A percentile compares a stretch with the other conserved stretches of the same genome.
Conservation (phyloP, 495 filamentous ascomycete species). For the Paragyromitra xinjiangensis region DNA sequence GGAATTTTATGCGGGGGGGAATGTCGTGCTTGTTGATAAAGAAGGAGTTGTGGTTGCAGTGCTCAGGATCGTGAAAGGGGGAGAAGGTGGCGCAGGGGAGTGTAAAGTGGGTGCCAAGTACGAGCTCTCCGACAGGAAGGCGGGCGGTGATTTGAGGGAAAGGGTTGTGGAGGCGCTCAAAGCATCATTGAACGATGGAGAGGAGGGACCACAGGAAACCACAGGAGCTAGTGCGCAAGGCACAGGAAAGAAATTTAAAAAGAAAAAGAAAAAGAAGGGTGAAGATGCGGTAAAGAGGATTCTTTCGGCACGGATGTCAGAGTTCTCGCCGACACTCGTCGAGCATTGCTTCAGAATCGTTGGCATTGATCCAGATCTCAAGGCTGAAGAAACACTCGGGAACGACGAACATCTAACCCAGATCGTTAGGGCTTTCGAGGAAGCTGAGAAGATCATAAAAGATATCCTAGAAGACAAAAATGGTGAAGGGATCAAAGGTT, state of each 20-base stretch:
- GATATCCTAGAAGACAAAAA: constrained; percentile 62
- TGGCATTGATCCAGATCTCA: constrained; percentile 71
- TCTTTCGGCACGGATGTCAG: constrained; percentile 80
- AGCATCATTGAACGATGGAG: constrained; percentile 68
- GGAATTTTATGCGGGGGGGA: constrained; percentile 96
- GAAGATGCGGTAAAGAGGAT: constrained; percentile 79
- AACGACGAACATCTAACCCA: constrained; percentile 70
- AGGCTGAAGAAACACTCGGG: constrained; percentile 72
- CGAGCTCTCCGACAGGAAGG: constrained; percentile 80
- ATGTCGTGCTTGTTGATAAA: constrained; percentile 87
- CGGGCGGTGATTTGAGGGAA: constrained; percentile 74
- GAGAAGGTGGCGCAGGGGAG: constrained; percentile 78
- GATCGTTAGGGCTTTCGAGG: constrained; percentile 70
- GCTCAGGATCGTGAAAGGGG: constrained; percentile 76
- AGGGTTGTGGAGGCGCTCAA: constrained; percentile 74
- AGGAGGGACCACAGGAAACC: constrained; percentile 61
- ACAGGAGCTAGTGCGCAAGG: constrained; percentile 45
- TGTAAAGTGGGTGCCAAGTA: constrained; percentile 78
- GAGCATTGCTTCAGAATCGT: constrained; percentile 81
- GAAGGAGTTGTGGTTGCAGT: constrained; percentile 80
- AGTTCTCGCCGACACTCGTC: constrained; percentile 83
- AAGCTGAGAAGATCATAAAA: constrained; percentile 71
- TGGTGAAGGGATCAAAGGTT: constrained; percentile 69
- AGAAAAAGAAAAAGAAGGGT: constrained; percentile 73
- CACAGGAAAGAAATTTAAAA: constrained; percentile 57